These are phyloP conservation scores for Cladosporium oxysporum DNA, from an alignment of 2,329 filamentous ascomycete genomes.

Conservation along the genomic window DNA sequence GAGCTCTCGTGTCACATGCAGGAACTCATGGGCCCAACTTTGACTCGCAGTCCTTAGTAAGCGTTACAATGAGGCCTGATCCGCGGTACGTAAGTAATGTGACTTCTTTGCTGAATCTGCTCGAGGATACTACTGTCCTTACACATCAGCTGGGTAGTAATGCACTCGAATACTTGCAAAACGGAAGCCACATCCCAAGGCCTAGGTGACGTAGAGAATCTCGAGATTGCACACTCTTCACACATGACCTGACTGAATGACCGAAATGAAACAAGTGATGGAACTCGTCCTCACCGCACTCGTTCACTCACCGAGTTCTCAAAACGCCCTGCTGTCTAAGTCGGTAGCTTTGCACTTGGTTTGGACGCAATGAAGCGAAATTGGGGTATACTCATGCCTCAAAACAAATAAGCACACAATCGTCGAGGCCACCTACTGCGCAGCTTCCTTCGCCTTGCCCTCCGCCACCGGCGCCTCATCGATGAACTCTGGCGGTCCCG, in stretches of 20 bases:
- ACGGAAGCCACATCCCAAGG: not conserved
- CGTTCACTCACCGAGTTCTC: not conserved
- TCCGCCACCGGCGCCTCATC: slow-evolving; percentile 71
- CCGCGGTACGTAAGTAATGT: not conserved
- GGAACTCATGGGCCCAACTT: not conserved
- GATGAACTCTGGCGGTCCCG: slow-evolving; percentile 78
- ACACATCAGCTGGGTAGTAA: not conserved
- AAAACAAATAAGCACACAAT: not conserved
- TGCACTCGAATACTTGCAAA: not conserved
- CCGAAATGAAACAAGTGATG: not conserved
- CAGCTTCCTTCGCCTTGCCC: slow-evolving; percentile 35
- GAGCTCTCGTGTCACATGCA: not conserved
- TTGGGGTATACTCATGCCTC: slow-evolving; percentile 11
- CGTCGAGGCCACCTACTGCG: slow-evolving; percentile 24
- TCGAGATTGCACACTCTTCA: not conserved
- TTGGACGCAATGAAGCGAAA: not conserved
- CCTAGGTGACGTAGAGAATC: not conserved
- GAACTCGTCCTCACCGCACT: not conserved
- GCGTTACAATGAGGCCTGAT: not conserved
- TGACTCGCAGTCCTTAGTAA: not conserved
- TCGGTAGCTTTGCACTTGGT: not conserved
- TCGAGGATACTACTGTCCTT: not conserved
- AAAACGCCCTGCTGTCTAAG: not conserved
- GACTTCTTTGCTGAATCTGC: not conserved
- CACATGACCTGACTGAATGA: not conserved